These are phyloP conservation scores for Aspergillus quadricinctus DNA, from an alignment of 2,329 filamentous ascomycete genomes.

Conservation along the genomic window DNA sequence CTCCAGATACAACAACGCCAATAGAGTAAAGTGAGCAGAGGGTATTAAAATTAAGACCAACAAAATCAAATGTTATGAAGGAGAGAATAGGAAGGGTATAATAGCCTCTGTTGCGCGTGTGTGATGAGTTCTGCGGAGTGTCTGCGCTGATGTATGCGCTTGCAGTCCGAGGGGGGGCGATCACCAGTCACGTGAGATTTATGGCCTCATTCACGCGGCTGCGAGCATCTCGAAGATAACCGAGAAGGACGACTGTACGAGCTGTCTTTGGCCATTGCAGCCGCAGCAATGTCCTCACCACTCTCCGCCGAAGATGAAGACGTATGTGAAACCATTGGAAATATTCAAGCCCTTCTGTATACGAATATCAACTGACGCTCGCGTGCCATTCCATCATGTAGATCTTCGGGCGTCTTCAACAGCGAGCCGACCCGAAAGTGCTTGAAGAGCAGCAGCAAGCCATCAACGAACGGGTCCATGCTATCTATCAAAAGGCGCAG, in stretches of 20 bases:
- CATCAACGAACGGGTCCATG: constrained; percentile 54
- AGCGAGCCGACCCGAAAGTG: constrained; percentile 55
- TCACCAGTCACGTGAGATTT: constrained; percentile 18
- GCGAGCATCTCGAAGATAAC: constrained; percentile 12
- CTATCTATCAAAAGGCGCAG: constrained; percentile 60
- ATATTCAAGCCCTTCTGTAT: background rate
- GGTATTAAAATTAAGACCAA: background rate
- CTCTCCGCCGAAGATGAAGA: constrained; percentile 41
- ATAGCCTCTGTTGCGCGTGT: background rate
- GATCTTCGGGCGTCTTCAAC: constrained; percentile 37
- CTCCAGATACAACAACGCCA: background rate
- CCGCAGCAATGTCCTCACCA: constrained; percentile 41
- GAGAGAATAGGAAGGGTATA: background rate
- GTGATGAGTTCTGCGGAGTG: background rate
- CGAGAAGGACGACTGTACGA: constrained; percentile 10
- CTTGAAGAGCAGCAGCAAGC: constrained; percentile 57
- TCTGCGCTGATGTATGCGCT: constrained; percentile 1
- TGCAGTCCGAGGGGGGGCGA: constrained; percentile 6
- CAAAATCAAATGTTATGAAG: background rate
- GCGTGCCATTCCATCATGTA: constrained; percentile 16
- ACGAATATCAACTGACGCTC: constrained; percentile 5
- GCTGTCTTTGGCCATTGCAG: constrained; percentile 28
- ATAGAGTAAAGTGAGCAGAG: background rate
- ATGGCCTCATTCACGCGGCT: constrained; percentile 18
- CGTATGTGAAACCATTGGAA: constrained; percentile 18